Conservation (phyloP, 2,329 filamentous ascomycete species). For the Fusarium sp. region DNA sequence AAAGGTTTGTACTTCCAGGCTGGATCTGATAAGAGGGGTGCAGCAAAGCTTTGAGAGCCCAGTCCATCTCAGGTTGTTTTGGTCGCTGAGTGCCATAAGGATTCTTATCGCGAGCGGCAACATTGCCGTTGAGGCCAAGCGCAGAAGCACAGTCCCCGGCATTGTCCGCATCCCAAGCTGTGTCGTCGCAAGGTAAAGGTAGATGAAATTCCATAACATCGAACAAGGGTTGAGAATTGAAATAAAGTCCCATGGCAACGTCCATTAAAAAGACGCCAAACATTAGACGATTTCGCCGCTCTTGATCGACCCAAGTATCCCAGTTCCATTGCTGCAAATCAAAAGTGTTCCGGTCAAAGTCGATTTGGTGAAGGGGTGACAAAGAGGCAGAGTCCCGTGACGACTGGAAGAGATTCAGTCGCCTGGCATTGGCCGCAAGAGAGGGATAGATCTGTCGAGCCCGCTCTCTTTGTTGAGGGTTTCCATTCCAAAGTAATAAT, state of each 20-base stretch:
- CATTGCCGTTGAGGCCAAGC: slow-evolving; percentile 67
- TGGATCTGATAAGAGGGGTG: slow-evolving; percentile 66
- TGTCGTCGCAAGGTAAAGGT: slow-evolving; percentile 76
- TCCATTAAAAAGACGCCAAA: slow-evolving; percentile 72
- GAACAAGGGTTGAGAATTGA: slow-evolving; percentile 71
- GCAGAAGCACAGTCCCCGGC: slow-evolving; percentile 68
- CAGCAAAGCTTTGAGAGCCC: slow-evolving; percentile 68
- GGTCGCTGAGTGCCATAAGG: slow-evolving; percentile 67
- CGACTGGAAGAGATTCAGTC: slow-evolving; percentile 63
- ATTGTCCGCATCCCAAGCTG: slow-evolving; percentile 73
- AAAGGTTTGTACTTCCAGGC: slow-evolving; percentile 72
- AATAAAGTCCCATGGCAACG: slow-evolving; percentile 72
- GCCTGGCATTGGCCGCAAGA: slow-evolving; percentile 65
- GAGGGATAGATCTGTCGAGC: slow-evolving; percentile 66
- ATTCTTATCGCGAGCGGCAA: slow-evolving; percentile 64
- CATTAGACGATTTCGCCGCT: slow-evolving; percentile 71
- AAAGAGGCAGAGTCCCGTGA: slow-evolving; percentile 57
- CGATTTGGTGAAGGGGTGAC: slow-evolving; percentile 68
- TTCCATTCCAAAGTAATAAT: slow-evolving; percentile 75
- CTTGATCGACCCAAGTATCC: slow-evolving; percentile 74
- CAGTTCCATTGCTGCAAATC: slow-evolving; percentile 68
- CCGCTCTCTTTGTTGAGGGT: slow-evolving; percentile 68
- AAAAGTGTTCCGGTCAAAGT: slow-evolving; percentile 55
- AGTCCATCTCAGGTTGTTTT: slow-evolving; percentile 70
- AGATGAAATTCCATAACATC: slow-evolving; percentile 70